phyloP scores from a whole-genome alignment of 2,329 filamentous ascomycete species.

The Fusarium chaquense region DNA sequence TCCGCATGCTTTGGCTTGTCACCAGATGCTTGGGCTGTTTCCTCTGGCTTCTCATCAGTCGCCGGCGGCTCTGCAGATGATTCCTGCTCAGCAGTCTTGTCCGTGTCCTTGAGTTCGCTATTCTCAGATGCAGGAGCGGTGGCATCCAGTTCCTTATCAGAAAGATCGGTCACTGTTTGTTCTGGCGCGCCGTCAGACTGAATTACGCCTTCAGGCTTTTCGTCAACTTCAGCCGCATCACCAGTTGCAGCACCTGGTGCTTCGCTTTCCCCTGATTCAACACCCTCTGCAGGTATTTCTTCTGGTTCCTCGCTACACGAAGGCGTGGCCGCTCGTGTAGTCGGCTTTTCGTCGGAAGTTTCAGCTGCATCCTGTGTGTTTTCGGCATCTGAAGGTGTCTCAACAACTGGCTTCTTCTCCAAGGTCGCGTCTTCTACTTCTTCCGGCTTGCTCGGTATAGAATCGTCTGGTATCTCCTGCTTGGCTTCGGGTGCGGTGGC shows the following conservation, averaged over 20 bases:
- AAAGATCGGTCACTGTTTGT: not conserved
- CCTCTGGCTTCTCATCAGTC: slow-evolving; percentile 9
- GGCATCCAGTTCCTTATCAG: not conserved
- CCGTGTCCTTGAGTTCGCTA: slow-evolving; percentile 3
- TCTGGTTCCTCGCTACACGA: not conserved
- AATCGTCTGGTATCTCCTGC: slow-evolving; percentile 3
- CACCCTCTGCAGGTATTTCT: not conserved
- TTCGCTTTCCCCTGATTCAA: slow-evolving; percentile 1
- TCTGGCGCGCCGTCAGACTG: not conserved
- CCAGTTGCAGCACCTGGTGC: not conserved
- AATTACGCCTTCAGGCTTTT: not conserved
- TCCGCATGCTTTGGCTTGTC: slow-evolving; percentile 6
- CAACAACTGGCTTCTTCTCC: slow-evolving; percentile 15
- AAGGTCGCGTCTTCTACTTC: slow-evolving; percentile 7
- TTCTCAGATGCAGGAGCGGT: not conserved
- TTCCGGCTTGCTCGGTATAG: slow-evolving; percentile 3
- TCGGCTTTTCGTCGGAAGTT: slow-evolving; percentile 14
- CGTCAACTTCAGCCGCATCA: not conserved
- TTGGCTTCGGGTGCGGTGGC: slow-evolving; percentile 4
- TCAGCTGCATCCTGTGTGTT: not conserved
- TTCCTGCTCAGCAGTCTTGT: slow-evolving; percentile 2
- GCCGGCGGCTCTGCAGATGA: slow-evolving; percentile 6
- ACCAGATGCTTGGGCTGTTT: not conserved
- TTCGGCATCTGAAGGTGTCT: not conserved
- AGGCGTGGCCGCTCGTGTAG: not conserved